phyloP scores from a whole-genome alignment of 2,329 filamentous ascomycete genomes.

The Fusarium sp. region DNA sequence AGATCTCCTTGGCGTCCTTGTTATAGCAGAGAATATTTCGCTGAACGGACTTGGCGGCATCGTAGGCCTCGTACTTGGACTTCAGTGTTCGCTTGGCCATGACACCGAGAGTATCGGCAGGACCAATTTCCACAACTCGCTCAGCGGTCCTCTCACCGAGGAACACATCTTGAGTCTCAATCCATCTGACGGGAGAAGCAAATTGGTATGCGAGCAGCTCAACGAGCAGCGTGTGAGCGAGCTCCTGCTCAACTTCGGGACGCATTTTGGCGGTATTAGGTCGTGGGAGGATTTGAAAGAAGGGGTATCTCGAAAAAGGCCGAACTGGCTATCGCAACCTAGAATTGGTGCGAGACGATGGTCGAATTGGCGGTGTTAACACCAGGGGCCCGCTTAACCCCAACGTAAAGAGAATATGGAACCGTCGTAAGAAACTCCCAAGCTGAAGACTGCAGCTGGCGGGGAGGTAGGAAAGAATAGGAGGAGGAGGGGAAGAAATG shows the following conservation, averaged over 20 bases:
- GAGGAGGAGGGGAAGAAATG: slow-evolving; percentile 18
- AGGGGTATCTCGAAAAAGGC: slow-evolving; percentile 50
- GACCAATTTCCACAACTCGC: slow-evolving; percentile 97
- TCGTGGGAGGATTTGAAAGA: slow-evolving; percentile 46
- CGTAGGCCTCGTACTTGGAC: slow-evolving; percentile 98
- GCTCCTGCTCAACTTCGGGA: slow-evolving; percentile 99
- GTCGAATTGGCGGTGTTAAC: slow-evolving; percentile 45
- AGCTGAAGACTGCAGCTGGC: slow-evolving; percentile 48
- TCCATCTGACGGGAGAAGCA: slow-evolving; percentile 98
- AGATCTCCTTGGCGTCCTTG: slow-evolving; percentile 99
- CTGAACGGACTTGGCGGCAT: slow-evolving; percentile 95
- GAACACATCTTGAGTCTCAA: slow-evolving; percentile 99
- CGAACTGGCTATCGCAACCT: slow-evolving; percentile 47
- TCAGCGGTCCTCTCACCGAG: slow-evolving; percentile 96
- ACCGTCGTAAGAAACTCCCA: slow-evolving; percentile 47
- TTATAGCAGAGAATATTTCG: slow-evolving; percentile 99
- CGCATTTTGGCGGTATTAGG: slow-evolving; percentile 75
- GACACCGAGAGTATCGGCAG: slow-evolving; percentile 94
- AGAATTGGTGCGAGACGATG: slow-evolving; percentile 44
- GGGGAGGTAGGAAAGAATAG: slow-evolving; percentile 36
- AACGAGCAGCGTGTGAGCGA: slow-evolving; percentile 96
- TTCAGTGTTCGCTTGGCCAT: slow-evolving; percentile 98
- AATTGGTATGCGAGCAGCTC: slow-evolving; percentile 99
- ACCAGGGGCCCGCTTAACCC: slow-evolving; percentile 48
- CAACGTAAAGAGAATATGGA: slow-evolving; percentile 43